These are phyloP conservation scores for Vitis hybrid DNA, from an alignment of 177 flowering plant genomes.

Conservation along the genomic window DNA sequence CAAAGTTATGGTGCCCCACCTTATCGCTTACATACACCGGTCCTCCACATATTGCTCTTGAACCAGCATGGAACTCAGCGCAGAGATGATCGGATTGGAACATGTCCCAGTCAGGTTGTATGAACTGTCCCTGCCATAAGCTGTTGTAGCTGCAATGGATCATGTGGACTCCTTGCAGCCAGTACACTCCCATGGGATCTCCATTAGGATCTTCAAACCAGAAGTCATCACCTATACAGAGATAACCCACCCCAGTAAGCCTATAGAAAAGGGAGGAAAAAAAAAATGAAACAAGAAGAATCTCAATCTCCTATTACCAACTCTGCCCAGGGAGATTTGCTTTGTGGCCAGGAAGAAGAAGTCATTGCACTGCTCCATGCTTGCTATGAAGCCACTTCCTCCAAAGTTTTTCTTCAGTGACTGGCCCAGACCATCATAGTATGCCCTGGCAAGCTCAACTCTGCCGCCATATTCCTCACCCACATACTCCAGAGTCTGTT, in stretches of 20 bases:
- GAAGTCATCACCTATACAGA: constrained; percentile 75
- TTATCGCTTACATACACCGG: constrained; percentile 82
- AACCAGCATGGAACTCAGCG: constrained; percentile 80
- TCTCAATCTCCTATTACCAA: neutral
- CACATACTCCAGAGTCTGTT: neutral
- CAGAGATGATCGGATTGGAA: constrained; percentile 80
- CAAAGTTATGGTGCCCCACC: constrained; percentile 68
- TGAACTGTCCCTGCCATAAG: constrained; percentile 88
- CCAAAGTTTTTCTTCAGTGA: constrained; percentile 12
- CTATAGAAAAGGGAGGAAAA: too few relatives aligned
- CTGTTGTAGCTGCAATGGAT: constrained; percentile 91
- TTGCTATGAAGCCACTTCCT: constrained; percentile 7
- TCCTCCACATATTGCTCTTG: constrained; percentile 87
- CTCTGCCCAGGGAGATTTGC: constrained; percentile 10
- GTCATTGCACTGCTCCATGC: constrained; percentile 19
- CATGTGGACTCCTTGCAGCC: constrained; percentile 95
- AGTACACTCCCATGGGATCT: constrained; percentile 82
- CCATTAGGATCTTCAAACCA: constrained; percentile 98
- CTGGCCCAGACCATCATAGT: constrained; percentile 1
- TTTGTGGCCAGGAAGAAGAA: constrained; percentile 9
- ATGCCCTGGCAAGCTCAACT: constrained; percentile 14
- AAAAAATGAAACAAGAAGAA: too few relatives aligned
- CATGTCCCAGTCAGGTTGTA: constrained; percentile 97
- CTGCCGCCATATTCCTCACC: constrained; percentile 9
- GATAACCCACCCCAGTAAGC: too few relatives aligned